Base-by-base conservation (phyloP, 2,329 filamentous ascomycete species). In the Raffaelea albimanens region DNA sequence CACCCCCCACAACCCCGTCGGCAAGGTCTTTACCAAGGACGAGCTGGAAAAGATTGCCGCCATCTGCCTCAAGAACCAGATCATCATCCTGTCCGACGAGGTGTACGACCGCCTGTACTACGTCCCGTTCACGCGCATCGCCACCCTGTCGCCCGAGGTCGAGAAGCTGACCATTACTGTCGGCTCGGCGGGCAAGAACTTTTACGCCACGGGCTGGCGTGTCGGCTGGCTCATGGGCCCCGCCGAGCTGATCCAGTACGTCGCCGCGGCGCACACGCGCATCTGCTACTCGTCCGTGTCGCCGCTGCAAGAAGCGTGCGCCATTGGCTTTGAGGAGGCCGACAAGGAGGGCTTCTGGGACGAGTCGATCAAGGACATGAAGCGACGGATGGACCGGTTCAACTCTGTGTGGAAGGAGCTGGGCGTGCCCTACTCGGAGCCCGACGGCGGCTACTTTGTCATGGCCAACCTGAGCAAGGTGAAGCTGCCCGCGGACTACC, bases 101-200 rank as follows among this genome's bases (percentile, higher is more conserved):
- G 87, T 98, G 55, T 98, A 98, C 64, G 93, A 98, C 65, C 82
- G 89, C 22, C 78, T 98, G 1, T 96, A 84, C 74, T 98, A 97
- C 62, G 87, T 89, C 1, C 91, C 91, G 1, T 98, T 97, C 62
- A 97, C 90, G 1, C 80, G 93, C 57, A 84, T 97, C 47, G 87
- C 87, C 21, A 96, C 89, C 0, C 71, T 98, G 18, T 95, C 88
- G 0, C 89, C 90, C 0, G 89, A 96, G 63, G 81, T 97, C 45
- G 89, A 89, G 57, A 80, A 80, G 50, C 75, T 95, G 55, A 97
- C 93, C 4, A 68, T 98, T 43, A 97, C 93, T 0, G 93, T 98
- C 25, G 93, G 93, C 19, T 95, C 89, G 0, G 93, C 89, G 1
- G 93, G 93, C 58, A 98, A 98, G 76, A 94, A 93, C 72, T 98